Evolutionary conservation across 495 filamentous ascomycete genomes (phyloP).

Genomic region (Haplographium delicatum): DNA sequence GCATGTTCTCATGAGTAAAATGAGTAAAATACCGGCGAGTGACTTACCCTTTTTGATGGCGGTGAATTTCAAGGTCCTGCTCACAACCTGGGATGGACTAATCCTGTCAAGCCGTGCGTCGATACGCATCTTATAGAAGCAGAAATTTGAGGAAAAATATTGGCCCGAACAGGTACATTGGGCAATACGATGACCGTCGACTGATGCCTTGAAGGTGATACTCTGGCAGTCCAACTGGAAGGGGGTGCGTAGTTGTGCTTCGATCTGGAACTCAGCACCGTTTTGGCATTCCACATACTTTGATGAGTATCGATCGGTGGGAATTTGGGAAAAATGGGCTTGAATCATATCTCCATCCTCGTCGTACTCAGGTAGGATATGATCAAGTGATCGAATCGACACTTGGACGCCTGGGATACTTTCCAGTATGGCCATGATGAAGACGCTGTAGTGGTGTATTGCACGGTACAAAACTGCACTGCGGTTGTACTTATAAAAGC

Average conservation of each 20-base stretch:
- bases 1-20: too few species aligned
- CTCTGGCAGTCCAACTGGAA: constrained; percentile 7
- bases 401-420: constrained; percentile 28
- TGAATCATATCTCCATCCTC: constrained; percentile 8
- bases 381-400: constrained; percentile 23
- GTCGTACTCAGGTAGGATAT: constrained; percentile 29
- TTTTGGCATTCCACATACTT: constrained; percentile 32
- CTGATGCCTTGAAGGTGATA: background rate
- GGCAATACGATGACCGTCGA: constrained; percentile 7
- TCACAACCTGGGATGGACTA: constrained; percentile 1
- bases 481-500: too few species aligned
- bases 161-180: background rate
- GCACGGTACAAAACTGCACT: too few species aligned
- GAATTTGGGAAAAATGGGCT: background rate
- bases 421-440: constrained; percentile 32
- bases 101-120: background rate
- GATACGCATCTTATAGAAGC: background rate
- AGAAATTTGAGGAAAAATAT: background rate
- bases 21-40: background rate
- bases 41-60: constrained; percentile 26
- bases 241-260: background rate
- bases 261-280: constrained; percentile 25
- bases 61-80: constrained; percentile 19
- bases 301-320: background rate
- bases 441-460: too few species aligned